Conservation (phyloP, 2,329 filamentous ascomycete genomes). For the Colletotrichum graminicola region DNA sequence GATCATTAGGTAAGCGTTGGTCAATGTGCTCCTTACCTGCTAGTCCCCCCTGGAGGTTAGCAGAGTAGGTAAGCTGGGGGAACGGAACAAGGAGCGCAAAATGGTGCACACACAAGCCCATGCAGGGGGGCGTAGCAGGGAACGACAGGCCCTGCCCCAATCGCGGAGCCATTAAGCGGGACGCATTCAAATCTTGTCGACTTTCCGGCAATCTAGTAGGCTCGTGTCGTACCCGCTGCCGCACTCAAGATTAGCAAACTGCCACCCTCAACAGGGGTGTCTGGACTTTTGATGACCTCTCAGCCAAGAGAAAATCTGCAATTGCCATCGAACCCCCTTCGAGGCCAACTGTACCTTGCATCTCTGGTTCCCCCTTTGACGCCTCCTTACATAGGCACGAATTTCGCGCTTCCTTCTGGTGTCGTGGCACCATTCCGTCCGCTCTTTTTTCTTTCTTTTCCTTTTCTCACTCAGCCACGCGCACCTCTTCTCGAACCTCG, state of each 20-base stretch:
- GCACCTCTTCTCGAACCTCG: conserved; percentile 36
- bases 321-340: conserved; percentile 35
- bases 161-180: conserved; percentile 33
- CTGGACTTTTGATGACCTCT: conserved; percentile 30
- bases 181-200: conserved; percentile 9
- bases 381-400: conserved; percentile 38
- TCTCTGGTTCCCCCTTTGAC: conserved; percentile 27
- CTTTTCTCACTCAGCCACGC: conserved; percentile 12
- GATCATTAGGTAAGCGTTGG: neutral
- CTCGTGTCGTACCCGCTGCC: conserved; percentile 34
- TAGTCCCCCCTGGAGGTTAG: neutral
- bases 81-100: neutral
- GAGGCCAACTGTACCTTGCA: conserved; percentile 28
- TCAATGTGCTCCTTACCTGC: neutral
- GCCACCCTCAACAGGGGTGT: conserved; percentile 36
- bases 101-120: conserved; percentile 15
- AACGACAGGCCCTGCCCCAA: conserved; percentile 24
- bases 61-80: neutral
- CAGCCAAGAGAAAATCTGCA: conserved; percentile 38
- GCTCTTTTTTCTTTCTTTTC: conserved; percentile 14
- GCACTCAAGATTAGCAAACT: conserved; percentile 40
- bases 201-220: conserved; percentile 31
- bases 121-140: conserved; percentile 28
- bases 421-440: conserved; percentile 31
- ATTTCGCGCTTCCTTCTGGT: conserved; percentile 16